phyloP scores from a whole-genome alignment of 441 rosid species.

The Populus hybrid region DNA sequence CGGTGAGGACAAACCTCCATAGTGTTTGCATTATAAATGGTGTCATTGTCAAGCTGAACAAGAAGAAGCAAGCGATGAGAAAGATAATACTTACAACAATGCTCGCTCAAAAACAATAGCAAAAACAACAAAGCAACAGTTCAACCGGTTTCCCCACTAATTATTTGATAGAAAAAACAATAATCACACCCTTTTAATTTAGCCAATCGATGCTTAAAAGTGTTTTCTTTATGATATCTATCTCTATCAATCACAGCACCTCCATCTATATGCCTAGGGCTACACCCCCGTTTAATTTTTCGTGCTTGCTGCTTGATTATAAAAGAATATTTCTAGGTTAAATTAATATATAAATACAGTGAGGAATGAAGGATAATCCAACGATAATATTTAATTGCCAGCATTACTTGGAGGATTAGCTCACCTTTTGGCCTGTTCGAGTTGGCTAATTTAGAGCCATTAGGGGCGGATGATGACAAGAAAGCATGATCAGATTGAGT shows the following conservation, averaged over 20 bases:
- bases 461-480: conserved; percentile 16
- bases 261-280: not conserved
- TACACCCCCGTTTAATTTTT: not conserved
- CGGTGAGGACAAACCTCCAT: conserved; percentile 16
- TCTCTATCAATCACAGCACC: conserved; percentile 3
- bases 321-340: not conserved
- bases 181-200: not conserved
- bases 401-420: conserved; percentile 26
- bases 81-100: conserved; percentile 16
- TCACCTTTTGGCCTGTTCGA: conserved; percentile 13
- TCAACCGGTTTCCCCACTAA: not conserved
- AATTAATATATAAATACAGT: not conserved
- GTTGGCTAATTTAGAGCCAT: conserved; percentile 18
- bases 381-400: conserved; percentile 15
- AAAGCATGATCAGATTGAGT: conserved; percentile 30
- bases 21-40: conserved; percentile 21
- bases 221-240: conserved; percentile 3
- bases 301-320: not conserved
- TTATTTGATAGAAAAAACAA: conserved; percentile 1
- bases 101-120: conserved; percentile 12
- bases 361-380: not conserved
- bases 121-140: conserved; percentile 22
- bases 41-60: conserved; percentile 22
- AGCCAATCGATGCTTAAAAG: conserved; percentile 2
- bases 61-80: conserved; percentile 17